Evolutionary conservation across 225 moss, liverwort and hornwort genomes (phyloP).

Genomic region (Sphagnum contortum): DNA sequence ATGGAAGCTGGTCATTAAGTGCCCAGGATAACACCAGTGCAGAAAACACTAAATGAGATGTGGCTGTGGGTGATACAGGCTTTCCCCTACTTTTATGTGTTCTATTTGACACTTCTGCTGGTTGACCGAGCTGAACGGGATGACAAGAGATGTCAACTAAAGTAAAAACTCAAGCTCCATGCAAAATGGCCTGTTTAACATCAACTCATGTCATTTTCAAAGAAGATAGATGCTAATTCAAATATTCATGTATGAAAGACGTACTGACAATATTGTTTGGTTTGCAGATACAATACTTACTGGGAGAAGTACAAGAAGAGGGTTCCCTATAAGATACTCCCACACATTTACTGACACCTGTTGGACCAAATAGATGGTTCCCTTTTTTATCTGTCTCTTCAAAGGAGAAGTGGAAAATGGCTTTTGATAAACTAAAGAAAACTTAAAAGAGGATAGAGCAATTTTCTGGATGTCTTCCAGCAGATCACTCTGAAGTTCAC

Average conservation of each 20-base stretch:
- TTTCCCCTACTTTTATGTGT: slow-evolving; percentile 85
- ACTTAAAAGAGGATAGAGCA: too few species aligned
- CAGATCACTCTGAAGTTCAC: too few species aligned
- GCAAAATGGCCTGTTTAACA: not conserved
- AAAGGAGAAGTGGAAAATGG: too few species aligned
- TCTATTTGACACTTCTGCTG: slow-evolving; percentile 76
- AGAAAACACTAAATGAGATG: not conserved
- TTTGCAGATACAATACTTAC: slow-evolving; percentile 77
- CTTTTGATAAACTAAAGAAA: too few species aligned
- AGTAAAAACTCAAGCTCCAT: slow-evolving; percentile 36
- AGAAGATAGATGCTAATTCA: not conserved
- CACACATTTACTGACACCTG: slow-evolving; percentile 48
- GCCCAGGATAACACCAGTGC: not conserved
- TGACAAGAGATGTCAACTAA: slow-evolving; percentile 80
- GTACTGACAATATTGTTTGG: not conserved
- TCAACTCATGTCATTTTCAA: not conserved
- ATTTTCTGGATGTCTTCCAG: too few species aligned
- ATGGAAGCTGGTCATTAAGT: too few species aligned
- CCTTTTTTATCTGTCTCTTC: too few species aligned
- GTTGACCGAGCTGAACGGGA: slow-evolving; percentile 89
- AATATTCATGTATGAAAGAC: not conserved
- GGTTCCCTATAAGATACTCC: slow-evolving; percentile 74
- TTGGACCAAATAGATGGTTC: too few species aligned
- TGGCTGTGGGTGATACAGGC: slow-evolving; percentile 34
- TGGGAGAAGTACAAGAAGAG: slow-evolving; percentile 81